phyloP scores from a whole-genome alignment of 495 filamentous ascomycete genomes.

The Penicillium goetzii region DNA sequence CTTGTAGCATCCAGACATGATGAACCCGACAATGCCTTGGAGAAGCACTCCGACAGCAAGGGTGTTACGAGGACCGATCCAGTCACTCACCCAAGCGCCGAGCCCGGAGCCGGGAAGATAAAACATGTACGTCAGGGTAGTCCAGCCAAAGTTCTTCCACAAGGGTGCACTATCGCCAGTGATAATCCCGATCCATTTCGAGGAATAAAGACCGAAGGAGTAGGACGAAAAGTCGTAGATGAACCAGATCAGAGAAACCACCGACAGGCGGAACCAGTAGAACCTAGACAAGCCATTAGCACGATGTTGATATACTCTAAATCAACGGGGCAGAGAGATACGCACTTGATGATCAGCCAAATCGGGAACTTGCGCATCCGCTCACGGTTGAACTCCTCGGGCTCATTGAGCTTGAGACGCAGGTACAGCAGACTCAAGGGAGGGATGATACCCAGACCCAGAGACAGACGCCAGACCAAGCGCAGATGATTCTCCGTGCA shows the following conservation, averaged over 20 bases:
- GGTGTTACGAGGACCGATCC: conserved; percentile 72
- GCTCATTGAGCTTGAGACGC: conserved; percentile 77
- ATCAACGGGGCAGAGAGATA: not conserved
- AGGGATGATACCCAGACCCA: conserved; percentile 81
- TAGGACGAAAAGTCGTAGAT: conserved; percentile 87
- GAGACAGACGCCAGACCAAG: conserved; percentile 72
- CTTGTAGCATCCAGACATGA: conserved; percentile 79
- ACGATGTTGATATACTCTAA: not conserved
- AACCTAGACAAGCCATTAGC: conserved; percentile 37
- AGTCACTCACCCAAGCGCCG: conserved; percentile 76
- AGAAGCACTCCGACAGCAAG: conserved; percentile 66
- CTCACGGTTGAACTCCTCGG: conserved; percentile 74
- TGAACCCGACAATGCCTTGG: conserved; percentile 80
- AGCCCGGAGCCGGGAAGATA: conserved; percentile 80
- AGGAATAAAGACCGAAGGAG: conserved; percentile 78
- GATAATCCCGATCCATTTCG: conserved; percentile 69
- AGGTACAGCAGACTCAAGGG: conserved; percentile 75
- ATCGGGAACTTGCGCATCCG: conserved; percentile 57
- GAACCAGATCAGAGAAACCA: conserved; percentile 87
- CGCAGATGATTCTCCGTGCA: conserved; percentile 69
- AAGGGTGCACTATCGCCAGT: conserved; percentile 58
- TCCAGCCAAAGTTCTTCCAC: conserved; percentile 82
- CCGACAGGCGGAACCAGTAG: conserved; percentile 54
- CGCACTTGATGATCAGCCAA: conserved; percentile 55
- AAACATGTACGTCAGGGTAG: conserved; percentile 80